Base-by-base conservation (phyloP, 2,329 filamentous ascomycete species). In the Ilyonectria robusta region DNA sequence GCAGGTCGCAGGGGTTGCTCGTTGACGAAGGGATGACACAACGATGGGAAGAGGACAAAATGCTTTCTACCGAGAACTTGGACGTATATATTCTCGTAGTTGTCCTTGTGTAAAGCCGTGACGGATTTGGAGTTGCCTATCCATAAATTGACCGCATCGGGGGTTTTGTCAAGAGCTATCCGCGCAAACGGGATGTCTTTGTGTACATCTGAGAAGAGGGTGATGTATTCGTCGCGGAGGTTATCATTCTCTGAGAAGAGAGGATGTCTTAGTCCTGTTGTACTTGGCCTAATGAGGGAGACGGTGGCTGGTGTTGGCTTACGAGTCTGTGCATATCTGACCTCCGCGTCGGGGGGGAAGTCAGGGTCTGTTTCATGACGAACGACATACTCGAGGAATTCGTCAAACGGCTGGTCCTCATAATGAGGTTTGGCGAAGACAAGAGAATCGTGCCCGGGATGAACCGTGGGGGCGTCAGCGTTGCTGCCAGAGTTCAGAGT, bases 41-140 rank as follows among this genome's bases (percentile, higher is more conserved):
- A 78, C 0, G 93, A 90, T n/a, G 93, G 91, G 1, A 96, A 80
- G 1, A 96, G 83, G 0, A 91, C 86, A 72, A 96, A 96, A 72
- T 93, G 89, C 78, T 96, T 96, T 62, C 82, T 81, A 0, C 93
- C 94, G 1, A 89, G 79, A 15, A 95, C 80, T 75, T 95, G 93
- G 1, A 94, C 91, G 78, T 95, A 96, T 0, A 96, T 86, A 77
- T 96, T 96, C 79, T 96, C 93, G 78, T 95, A 95, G 74, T 93
- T 93, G 81, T 96, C 94, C 75, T 92, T 93, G 81, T 96, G 94
- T 60, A 95, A 79, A 0, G 92, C 91, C 0, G 93, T 95, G 1
- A 88, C 85, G 29, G 90, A 93, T 42, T 84, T 84, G 1, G 89
- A 88, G 80, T 93, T 93, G 60, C 93, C 93, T 56, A 96, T 89